A percentile compares a stretch with the other conserved stretches of the same genome.
phyloP scores from a whole-genome alignment of 352 stramenopile genomes.

The Globisporangium recalcitrans region DNA sequence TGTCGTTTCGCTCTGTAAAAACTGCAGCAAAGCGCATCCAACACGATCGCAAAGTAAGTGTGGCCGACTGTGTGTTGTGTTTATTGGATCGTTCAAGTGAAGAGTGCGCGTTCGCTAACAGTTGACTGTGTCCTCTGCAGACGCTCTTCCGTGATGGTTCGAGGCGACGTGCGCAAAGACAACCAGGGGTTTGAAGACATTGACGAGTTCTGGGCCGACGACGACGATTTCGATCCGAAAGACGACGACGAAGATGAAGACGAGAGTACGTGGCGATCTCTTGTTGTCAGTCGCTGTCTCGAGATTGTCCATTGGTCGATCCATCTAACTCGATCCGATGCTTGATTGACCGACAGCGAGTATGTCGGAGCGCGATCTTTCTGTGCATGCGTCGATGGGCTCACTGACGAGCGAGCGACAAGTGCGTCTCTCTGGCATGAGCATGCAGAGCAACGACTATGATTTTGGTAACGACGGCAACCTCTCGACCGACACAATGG shows the following conservation, averaged over 20 bases:
- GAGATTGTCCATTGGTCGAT: not conserved
- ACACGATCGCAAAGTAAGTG: slow-evolving; percentile 19
- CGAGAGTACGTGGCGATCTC: slow-evolving; percentile 17
- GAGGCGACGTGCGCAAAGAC: slow-evolving; percentile 65
- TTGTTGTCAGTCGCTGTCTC: not conserved
- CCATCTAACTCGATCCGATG: slow-evolving; percentile 8
- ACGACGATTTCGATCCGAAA: slow-evolving; percentile 23
- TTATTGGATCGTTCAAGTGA: slow-evolving; percentile 11
- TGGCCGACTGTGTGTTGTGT: slow-evolving; percentile 17
- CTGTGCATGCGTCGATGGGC: slow-evolving; percentile 37
- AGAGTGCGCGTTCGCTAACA: not conserved
- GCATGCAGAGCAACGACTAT: slow-evolving; percentile 25
- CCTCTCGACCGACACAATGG: slow-evolving; percentile 22
- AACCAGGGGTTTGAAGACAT: slow-evolving; percentile 82
- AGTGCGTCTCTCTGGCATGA: slow-evolving; percentile 35
- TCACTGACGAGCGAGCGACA: slow-evolving; percentile 45
- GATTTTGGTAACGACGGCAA: slow-evolving; percentile 18
- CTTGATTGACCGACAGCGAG: slow-evolving; percentile 29
- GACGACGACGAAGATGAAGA: slow-evolving; percentile 37
- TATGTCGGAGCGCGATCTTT: slow-evolving; percentile 35
- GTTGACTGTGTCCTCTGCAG: slow-evolving; percentile 18
- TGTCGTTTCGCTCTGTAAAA: not conserved
- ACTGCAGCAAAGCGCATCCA: slow-evolving; percentile 9
- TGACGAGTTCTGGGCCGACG: slow-evolving; percentile 83
- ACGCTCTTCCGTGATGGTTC: slow-evolving; percentile 51